A percentile compares a stretch with the other conserved stretches of the same genome.
phyloP scores from a whole-genome alignment of 2,329 filamentous ascomycete genomes.

The Bipolaris cookei region DNA sequence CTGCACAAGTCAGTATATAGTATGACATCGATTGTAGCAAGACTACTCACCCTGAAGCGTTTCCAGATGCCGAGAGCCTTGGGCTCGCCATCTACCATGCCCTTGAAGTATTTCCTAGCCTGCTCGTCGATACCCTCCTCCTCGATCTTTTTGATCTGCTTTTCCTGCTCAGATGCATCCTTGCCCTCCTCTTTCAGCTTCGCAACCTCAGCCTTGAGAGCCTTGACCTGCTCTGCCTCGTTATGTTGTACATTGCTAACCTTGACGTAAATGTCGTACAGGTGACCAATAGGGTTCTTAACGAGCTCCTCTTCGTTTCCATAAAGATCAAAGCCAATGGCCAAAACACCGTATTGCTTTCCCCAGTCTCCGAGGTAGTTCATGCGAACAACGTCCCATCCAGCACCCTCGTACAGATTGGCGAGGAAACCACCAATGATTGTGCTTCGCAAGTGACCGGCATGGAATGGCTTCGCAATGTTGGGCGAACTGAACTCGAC shows the following conservation, averaged over 20 bases:
- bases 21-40: not conserved
- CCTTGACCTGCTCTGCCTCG: slow-evolving; percentile 70
- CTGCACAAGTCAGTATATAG: slow-evolving; percentile 21
- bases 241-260: slow-evolving; percentile 69
- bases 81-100: slow-evolving; percentile 68
- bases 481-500: slow-evolving; percentile 87
- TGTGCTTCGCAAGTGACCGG: slow-evolving; percentile 75
- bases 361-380: slow-evolving; percentile 85
- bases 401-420: slow-evolving; percentile 71
- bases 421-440: slow-evolving; percentile 77
- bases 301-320: slow-evolving; percentile 74
- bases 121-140: slow-evolving; percentile 66
- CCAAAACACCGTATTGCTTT: slow-evolving; percentile 73
- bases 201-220: slow-evolving; percentile 54
- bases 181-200: slow-evolving; percentile 52
- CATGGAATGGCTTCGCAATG: slow-evolving; percentile 83
- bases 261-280: slow-evolving; percentile 81
- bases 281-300: slow-evolving; percentile 78
- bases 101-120: slow-evolving; percentile 73
- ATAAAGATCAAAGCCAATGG: slow-evolving; percentile 76
- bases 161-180: slow-evolving; percentile 51
- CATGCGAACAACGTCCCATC: slow-evolving; percentile 73
- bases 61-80: slow-evolving; percentile 67
- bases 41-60: slow-evolving; percentile 58
- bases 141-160: slow-evolving; percentile 50